Base-by-base conservation (phyloP, 805 yeast genomes). In the Zygosaccharomyces bisporus region DNA sequence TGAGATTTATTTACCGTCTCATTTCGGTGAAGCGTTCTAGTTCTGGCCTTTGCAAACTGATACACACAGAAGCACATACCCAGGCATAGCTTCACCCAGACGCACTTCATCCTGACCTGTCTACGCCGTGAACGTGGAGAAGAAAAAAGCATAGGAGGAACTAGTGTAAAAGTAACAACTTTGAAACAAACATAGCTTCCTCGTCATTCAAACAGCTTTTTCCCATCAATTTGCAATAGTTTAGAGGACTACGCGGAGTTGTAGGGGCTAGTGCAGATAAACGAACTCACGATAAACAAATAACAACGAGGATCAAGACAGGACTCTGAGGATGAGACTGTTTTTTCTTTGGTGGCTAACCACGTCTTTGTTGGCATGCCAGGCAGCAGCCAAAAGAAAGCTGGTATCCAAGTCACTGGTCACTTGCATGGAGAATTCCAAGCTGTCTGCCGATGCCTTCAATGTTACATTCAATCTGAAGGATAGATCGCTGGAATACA, bases 381-480 rank as follows among this genome's bases (percentile, higher is more conserved):
- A 42, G 8, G 53, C 39, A 4, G 32, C 27, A 7, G 63, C 57
- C 24, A 61, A 60, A 44, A 70, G 76, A 46, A 55, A 61, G 24
- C 61, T 81, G 16, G 58, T 60, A 16, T 95, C 95, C 6, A 70
- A 83, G 12, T 86, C 96, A 3, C 73, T 90, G 51, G 95, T 89
- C 38, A 79, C 95, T 7, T 90, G 97, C 68, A 83, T 83, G 86
- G 85, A 80, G 47, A 70, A 77, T 59, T 82, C 91, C 3, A 80
- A 78, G 54, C 68, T 90, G 46, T 74, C 86, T 2, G 91, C 96
- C 2, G 70, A 81, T 14, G 76, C 75, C 52, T 87, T 90, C 60
- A 76, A 83, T 54, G 95, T 90, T 32, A 70, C 74, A 1, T 86
- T 87, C 62, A 72, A 83, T 56, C 95, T 95, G 4, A 84, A 80